phyloP scores from a whole-genome alignment of 1,284 basidiomycete species.

The Ceratobasidium sp. region DNA sequence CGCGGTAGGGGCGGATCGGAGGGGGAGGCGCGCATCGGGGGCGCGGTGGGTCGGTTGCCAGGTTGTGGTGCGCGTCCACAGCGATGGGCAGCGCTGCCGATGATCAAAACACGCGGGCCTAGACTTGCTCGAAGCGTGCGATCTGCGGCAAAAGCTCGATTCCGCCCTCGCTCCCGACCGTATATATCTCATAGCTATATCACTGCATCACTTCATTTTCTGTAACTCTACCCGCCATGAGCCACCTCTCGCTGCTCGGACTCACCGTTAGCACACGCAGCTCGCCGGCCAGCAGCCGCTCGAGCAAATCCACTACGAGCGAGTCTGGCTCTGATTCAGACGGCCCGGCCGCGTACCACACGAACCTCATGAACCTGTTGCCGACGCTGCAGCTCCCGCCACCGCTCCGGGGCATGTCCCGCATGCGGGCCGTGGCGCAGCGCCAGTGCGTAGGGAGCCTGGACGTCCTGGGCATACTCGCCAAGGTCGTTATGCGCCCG shows the following conservation, averaged over 20 bases:
- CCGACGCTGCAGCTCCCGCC: conserved; percentile 27
- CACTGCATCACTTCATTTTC: too few relatives aligned
- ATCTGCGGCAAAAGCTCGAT: conserved; percentile 41
- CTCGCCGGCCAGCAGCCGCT: conserved; percentile 3
- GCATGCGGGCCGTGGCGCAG: conserved; percentile 12
- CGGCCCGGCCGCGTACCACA: conserved; percentile 35
- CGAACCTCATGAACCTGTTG: conserved; percentile 9
- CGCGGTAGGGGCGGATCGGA: too few relatives aligned
- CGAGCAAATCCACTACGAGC: neutral
- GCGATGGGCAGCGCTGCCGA: neutral
- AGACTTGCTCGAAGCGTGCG: neutral
- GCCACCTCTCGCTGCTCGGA: conserved; percentile 23
- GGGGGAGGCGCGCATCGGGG: neutral
- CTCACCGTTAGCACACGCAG: conserved; percentile 9
- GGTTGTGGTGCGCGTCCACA: neutral
- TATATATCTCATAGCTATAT: too few relatives aligned
- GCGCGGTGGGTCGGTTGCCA: neutral
- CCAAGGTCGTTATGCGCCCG: conserved; percentile 80
- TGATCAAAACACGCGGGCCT: conserved; percentile 17
- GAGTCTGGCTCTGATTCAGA: neutral
- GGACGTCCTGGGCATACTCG: conserved; percentile 86
- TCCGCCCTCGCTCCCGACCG: conserved; percentile 20
- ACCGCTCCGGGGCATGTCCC: conserved; percentile 28
- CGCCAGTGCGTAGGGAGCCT: conserved; percentile 55
- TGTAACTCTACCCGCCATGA: neutral